phyloP scores from a whole-genome alignment of 768 basidiomycete species.

The Lentinula sp. region DNA sequence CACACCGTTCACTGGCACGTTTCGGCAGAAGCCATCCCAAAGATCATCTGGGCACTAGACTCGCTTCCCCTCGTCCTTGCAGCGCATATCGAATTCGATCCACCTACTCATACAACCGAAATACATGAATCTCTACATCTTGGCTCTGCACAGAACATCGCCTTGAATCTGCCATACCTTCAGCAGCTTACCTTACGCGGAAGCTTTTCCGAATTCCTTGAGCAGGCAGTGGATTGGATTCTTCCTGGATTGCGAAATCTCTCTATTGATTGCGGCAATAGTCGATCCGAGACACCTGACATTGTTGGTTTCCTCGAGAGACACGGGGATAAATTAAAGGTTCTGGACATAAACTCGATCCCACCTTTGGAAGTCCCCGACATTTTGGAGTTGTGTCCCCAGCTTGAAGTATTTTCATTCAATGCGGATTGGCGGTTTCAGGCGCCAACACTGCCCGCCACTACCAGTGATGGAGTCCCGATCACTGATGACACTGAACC shows the following conservation, averaged over 20 bases:
- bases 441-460: slow-evolving; percentile 2
- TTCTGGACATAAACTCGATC: slow-evolving; percentile 61
- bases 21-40: slow-evolving; percentile 47
- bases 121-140: slow-evolving; percentile 40
- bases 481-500: slow-evolving; percentile 1
- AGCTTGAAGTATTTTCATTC: slow-evolving; percentile 59
- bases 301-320: slow-evolving; percentile 48
- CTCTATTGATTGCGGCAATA: slow-evolving; percentile 46
- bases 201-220: slow-evolving; percentile 57
- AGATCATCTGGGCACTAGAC: slow-evolving; percentile 69
- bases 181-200: slow-evolving; percentile 62
- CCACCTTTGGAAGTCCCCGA: slow-evolving; percentile 49
- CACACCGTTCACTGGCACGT: slow-evolving; percentile 60
- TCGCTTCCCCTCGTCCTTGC: slow-evolving; percentile 52
- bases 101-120: slow-evolving; percentile 22
- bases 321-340: slow-evolving; percentile 53
- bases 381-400: slow-evolving; percentile 60
- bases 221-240: slow-evolving; percentile 63
- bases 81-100: slow-evolving; percentile 49
- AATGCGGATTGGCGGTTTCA: slow-evolving; percentile 70
- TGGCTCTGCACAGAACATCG: slow-evolving; percentile 56
- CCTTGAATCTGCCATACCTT: slow-evolving; percentile 46
- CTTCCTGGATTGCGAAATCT: slow-evolving; percentile 55
- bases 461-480: slow-evolving; percentile 5
- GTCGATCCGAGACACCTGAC: slow-evolving; percentile 39